phyloP scores from a whole-genome alignment of 805 yeast species.

The Candida tibetensis region DNA sequence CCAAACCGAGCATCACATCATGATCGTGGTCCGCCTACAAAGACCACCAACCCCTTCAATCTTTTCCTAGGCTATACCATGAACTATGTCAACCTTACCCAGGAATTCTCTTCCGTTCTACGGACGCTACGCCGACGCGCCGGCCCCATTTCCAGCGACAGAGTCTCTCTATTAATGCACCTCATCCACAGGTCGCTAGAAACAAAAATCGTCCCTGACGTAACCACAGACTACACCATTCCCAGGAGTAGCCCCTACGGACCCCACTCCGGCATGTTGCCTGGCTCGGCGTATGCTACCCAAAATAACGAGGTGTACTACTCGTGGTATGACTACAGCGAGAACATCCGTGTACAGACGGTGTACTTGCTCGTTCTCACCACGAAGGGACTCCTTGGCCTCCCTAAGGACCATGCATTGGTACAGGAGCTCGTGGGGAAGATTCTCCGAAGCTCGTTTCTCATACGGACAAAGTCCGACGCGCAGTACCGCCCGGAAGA shows the following conservation, averaged over 20 bases:
- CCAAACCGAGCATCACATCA: slow-evolving; percentile 8
- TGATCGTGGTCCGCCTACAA: too few species aligned
- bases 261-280: too few species aligned
- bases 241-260: too few species aligned
- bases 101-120: slow-evolving; percentile 28
- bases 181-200: too few species aligned
- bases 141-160: too few species aligned
- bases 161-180: too few species aligned
- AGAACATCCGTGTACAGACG: slow-evolving; percentile 19
- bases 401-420: slow-evolving; percentile 22
- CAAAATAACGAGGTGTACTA: slow-evolving; percentile 11
- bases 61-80: slow-evolving; percentile 33
- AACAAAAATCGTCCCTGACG: too few species aligned
- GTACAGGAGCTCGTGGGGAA: slow-evolving; percentile 15
- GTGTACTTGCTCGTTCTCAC: slow-evolving; percentile 24
- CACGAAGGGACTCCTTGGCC: slow-evolving; percentile 18
- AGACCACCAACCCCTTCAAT: slow-evolving; percentile 23
- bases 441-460: slow-evolving; percentile 17
- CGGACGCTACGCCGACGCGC: too few species aligned
- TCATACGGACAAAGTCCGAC: slow-evolving; percentile 11
- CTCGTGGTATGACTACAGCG: slow-evolving; percentile 26
- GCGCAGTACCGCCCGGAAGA: slow-evolving; percentile 3
- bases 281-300: slow-evolving; percentile 21
- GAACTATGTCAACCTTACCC: slow-evolving; percentile 22
- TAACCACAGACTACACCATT: too few species aligned